phyloP scores from a whole-genome alignment of 257 asterid genomes.

The Galeopsis tetrahit region DNA sequence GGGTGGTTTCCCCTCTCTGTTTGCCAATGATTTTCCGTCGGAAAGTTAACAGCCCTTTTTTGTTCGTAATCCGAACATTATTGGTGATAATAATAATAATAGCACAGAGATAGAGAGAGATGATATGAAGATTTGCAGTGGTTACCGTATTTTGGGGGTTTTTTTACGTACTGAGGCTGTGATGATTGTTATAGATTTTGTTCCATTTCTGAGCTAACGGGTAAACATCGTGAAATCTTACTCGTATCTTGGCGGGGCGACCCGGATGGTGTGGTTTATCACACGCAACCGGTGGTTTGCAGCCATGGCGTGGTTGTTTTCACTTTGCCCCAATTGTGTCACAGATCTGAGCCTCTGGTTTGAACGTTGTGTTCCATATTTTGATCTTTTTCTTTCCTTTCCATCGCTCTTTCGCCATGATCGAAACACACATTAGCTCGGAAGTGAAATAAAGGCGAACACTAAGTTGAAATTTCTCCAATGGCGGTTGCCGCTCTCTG shows the following conservation, averaged over 20 bases:
- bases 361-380: neutral
- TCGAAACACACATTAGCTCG: no score
- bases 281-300: constrained; percentile 41
- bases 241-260: constrained; percentile 46
- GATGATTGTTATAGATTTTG: neutral
- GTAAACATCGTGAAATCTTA: constrained; percentile 25
- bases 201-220: constrained; percentile 33
- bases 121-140: neutral
- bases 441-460: no score
- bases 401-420: neutral
- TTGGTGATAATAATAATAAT: no score
- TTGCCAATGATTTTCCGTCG: constrained; percentile 30
- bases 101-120: neutral
- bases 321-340: constrained; percentile 22
- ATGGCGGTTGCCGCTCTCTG: no score
- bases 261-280: constrained; percentile 22
- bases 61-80: no score
- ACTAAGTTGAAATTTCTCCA: no score
- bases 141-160: neutral
- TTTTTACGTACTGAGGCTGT: neutral
- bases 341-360: constrained; percentile 47
- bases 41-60: constrained; percentile 28
- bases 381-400: no score
- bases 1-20: constrained; percentile 60
- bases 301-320: constrained; percentile 41